These are phyloP conservation scores for Aegilops longissima DNA, from an alignment of 176 grass and related monocot species.

Conservation along the genomic window DNA sequence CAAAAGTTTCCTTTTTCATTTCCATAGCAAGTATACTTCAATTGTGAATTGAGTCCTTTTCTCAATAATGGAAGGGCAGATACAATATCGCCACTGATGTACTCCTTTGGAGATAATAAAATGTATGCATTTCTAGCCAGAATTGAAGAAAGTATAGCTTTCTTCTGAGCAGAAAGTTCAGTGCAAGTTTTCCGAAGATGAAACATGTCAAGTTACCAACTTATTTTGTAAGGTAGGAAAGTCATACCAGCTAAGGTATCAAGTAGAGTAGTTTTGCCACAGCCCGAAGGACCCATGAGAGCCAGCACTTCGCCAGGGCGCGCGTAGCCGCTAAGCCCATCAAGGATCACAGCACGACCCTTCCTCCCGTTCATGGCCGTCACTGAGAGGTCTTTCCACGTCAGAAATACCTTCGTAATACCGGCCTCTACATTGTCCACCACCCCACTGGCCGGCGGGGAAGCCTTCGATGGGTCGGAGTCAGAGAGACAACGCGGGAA, in stretches of 20 bases:
- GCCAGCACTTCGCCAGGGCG: slow-evolving; percentile 25
- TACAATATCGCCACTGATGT: neutral
- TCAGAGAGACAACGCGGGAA: neutral
- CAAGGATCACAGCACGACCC: neutral
- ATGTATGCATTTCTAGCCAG: neutral
- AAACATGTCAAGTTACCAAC: neutral
- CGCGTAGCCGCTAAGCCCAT: neutral
- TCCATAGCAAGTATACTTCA: neutral
- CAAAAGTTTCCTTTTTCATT: neutral
- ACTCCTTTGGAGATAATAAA: neutral
- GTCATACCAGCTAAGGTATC: slow-evolving; percentile 26
- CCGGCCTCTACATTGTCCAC: neutral
- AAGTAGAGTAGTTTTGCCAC: slow-evolving; percentile 35
- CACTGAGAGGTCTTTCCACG: slow-evolving; percentile 26
- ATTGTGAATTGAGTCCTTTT: neutral
- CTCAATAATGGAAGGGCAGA: neutral
- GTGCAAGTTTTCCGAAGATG: neutral
- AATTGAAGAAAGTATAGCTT: no score
- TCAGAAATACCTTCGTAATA: neutral
- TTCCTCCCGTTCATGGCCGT: neutral
- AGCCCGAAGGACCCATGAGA: slow-evolving; percentile 33
- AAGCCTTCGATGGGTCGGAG: neutral
- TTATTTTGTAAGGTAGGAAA: neutral
- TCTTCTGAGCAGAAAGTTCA: neutral
- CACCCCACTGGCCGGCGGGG: neutral